Conservation (phyloP, 257 asterid genomes). For the Petunia secreta region DNA sequence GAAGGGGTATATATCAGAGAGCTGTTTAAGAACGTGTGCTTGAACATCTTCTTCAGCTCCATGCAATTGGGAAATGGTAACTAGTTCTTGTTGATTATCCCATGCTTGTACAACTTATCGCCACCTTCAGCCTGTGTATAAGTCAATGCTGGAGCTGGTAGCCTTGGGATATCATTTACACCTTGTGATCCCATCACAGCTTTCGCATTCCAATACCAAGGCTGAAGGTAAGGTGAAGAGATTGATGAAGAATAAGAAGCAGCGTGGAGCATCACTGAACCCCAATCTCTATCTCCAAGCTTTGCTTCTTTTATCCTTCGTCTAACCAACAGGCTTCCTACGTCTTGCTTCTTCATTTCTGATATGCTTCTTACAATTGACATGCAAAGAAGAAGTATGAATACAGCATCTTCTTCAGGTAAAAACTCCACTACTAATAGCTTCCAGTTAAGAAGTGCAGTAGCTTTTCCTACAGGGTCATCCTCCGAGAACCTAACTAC, state of each 20-base stretch:
- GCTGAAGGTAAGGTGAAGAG: conserved; percentile 56
- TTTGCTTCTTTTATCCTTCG: conserved; percentile 70
- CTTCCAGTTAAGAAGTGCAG: conserved; percentile 92
- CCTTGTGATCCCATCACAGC: conserved; percentile 52
- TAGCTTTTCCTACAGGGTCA: conserved; percentile 73
- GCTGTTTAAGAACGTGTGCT: not conserved
- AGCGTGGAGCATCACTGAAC: conserved; percentile 74
- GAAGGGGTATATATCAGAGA: not conserved
- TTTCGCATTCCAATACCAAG: conserved; percentile 84
- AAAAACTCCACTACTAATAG: conserved; percentile 56
- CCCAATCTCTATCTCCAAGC: conserved; percentile 85
- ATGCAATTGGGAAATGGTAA: not conserved
- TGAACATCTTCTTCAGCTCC: not conserved
- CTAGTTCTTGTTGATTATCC: conserved; percentile 35
- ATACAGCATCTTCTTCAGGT: conserved; percentile 88
- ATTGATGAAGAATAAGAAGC: conserved; percentile 38
- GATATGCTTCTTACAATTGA: conserved; percentile 65
- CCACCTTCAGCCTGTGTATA: conserved; percentile 85
- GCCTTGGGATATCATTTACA: conserved; percentile 41
- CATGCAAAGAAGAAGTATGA: conserved; percentile 68
- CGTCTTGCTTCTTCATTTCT: conserved; percentile 63
- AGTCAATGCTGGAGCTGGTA: conserved; percentile 39
- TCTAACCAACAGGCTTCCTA: conserved; percentile 65
- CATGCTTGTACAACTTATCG: conserved; percentile 64
- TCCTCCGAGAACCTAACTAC: conserved; percentile 70